Evolutionary conservation across 1,284 basidiomycete genomes (phyloP).

Genomic region (Neolentinus lepideus): DNA sequence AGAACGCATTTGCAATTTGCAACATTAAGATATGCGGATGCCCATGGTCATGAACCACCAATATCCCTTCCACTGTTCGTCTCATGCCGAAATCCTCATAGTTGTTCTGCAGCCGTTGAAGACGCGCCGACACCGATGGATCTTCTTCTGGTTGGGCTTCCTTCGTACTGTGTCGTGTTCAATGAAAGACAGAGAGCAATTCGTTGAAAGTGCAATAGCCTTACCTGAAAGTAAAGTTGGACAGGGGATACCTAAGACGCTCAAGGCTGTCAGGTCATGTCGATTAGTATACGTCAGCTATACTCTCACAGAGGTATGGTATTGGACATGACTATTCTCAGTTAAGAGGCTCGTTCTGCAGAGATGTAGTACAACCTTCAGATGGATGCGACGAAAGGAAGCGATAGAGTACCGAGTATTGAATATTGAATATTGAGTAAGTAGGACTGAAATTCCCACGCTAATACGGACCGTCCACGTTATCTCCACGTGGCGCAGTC

Average conservation of each 20-base stretch:
- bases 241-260: conserved; percentile 63
- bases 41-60: conserved; percentile 92
- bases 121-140: conserved; percentile 84
- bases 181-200: no score
- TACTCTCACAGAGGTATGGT: conserved; percentile 61
- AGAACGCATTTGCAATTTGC: conserved; percentile 97
- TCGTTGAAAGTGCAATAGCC: no score
- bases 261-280: conserved; percentile 8
- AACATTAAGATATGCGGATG: conserved; percentile 96
- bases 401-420: no score
- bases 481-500: no score
- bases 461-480: no score
- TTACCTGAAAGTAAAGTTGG: conserved; percentile 82
- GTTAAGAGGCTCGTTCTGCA: no score
- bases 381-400: no score
- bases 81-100: conserved; percentile 97
- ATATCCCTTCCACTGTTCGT: conserved; percentile 91
- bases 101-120: conserved; percentile 89
- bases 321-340: no score
- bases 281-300: not conserved
- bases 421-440: no score
- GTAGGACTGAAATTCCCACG: no score
- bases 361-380: no score
- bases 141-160: conserved; percentile 96
- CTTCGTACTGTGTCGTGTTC: no score